Base-by-base conservation (phyloP, 352 stramenopile species). In the Pythium brassicae region DNA sequence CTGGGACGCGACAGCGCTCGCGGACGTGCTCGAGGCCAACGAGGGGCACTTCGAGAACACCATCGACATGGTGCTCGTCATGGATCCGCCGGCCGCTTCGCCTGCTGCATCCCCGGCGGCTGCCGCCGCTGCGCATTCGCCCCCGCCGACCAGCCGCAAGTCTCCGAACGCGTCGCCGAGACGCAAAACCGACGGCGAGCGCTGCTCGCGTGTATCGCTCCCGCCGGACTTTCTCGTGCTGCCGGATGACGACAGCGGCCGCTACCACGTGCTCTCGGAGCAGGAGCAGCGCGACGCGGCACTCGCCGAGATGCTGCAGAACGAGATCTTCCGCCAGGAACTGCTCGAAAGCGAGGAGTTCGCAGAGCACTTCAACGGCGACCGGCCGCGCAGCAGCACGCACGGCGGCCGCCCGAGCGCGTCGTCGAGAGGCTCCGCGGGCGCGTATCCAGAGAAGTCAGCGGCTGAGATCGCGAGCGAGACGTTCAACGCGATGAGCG, bases 291-390 rank as follows among this genome's bases (percentile, higher is more conserved):
- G 78, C 42, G 82, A 94, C 54, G 78, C 78, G 2, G 68, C 81
- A 35, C 56, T 94, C 39, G 84, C 84, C 9, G 75, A 76, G 20
- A 94, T 92, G 84, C 49, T 94, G 45, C 84, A 94, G 59, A 83
- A 91, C 50, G 80, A 92, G 64, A 83, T 92, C 57, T 91, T 93
- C 59, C 80, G 82, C 15, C 62, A 92, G 50, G 69, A 94, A 50
- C 61, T 94, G 32, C 57, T 91, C 20, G 73, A 66, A 15, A 86
- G 75, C 40, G 65, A 89, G 23, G 83, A 94, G 57, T 86, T 92
- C 51, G 79, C 73, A n/a, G 69, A 65, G 35, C 81, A 94, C 54
- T 91, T 94, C 50, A 57, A 77, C 22, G 62, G 54, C 39, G 53
- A 72, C 50, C 57, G 50, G 20, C 49, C 26, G 46, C 20, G 58